These are phyloP conservation scores for Dalechampia spathulata DNA, from an alignment of 441 rosid species.

Conservation along the genomic window DNA sequence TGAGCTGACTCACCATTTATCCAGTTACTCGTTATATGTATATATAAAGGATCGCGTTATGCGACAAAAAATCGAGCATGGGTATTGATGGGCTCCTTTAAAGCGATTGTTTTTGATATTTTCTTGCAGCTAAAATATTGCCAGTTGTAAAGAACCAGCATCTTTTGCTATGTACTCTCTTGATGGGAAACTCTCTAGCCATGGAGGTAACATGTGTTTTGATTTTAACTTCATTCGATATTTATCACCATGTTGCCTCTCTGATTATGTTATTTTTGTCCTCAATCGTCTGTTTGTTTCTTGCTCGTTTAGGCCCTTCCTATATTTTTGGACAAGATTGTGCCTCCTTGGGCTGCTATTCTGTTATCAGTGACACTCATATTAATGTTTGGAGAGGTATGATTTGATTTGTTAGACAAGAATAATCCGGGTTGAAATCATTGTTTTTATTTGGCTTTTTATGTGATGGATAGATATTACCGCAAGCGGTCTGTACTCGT, in stretches of 20 bases:
- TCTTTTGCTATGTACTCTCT: slow-evolving; percentile 82
- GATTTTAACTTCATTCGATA: not conserved
- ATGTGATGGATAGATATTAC: slow-evolving; percentile 53
- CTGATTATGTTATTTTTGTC: not conserved
- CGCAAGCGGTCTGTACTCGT: slow-evolving; percentile 82
- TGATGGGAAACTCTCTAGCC: slow-evolving; percentile 83
- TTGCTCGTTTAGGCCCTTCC: slow-evolving; percentile 56
- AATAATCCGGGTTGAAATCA: not conserved
- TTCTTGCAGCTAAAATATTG: slow-evolving; percentile 60
- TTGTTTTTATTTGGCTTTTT: slow-evolving; percentile 4
- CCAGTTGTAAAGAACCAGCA: slow-evolving; percentile 95
- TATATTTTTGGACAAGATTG: slow-evolving; percentile 76
- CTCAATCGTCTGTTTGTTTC: not conserved
- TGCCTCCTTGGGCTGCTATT: slow-evolving; percentile 74
- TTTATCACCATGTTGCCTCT: not conserved
- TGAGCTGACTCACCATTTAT: not conserved
- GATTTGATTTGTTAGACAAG: not conserved
- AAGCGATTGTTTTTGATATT: slow-evolving; percentile 3
- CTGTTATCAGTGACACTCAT: slow-evolving; percentile 74
- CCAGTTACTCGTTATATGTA: no score
- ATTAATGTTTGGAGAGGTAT: slow-evolving; percentile 83
- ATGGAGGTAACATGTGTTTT: slow-evolving; percentile 61
- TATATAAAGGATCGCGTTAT: no score
- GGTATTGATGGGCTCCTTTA: not conserved
- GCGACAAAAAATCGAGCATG: no score